Base-by-base conservation (phyloP, 2,329 filamentous ascomycete genomes). In the Pestalotiopsis fici region DNA sequence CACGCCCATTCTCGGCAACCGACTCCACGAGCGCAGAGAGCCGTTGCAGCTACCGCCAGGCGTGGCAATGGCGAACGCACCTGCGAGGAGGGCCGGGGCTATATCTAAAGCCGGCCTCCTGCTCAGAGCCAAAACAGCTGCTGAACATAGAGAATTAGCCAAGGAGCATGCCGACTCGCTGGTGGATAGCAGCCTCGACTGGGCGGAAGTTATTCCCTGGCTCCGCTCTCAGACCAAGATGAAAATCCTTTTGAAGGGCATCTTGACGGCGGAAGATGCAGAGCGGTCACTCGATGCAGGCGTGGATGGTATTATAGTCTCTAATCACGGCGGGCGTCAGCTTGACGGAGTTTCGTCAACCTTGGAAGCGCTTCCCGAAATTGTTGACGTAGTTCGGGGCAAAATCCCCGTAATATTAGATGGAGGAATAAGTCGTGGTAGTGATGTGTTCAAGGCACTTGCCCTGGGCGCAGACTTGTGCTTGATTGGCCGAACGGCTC, bases 141-240 rank as follows among this genome's bases (percentile, higher is more conserved):
- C 55, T 21, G 55, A 59, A 9, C 28, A 59, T 7, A 27, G 28
- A 11, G 12, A 35, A 23, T 7, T 59, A 21, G 28, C 27, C 7
- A 59, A 68, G n/a, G 62, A 12, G 56, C 68, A 66, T 3, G 63
- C 63, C 7, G 68, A 69, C 39, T 59, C 54, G 66, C 56, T 68
- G 21, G 63, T 59, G 7, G 54, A 67, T 25, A 35, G 67, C 31
- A 73, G 68, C 7, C 76, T 77, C 68, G 76, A 73, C 55, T 89
- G 86, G 86, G 83, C 81, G 13, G 74, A 78, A 2, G 83, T 84
- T 13, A 84, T 88, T 39, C 78, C 81, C 0, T 88, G 85, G 85
- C 73, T 88, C 43, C 77, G 82, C 23, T 75, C 77, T 18, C 75
- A 81, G n/a, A 86, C 83, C 0, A 79, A 78, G 59, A 79, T 88